A percentile compares a stretch with the other conserved stretches of the same genome.
phyloP scores from a whole-genome alignment of 2,329 filamentous ascomycete species.

The Helminthosporium solani region DNA sequence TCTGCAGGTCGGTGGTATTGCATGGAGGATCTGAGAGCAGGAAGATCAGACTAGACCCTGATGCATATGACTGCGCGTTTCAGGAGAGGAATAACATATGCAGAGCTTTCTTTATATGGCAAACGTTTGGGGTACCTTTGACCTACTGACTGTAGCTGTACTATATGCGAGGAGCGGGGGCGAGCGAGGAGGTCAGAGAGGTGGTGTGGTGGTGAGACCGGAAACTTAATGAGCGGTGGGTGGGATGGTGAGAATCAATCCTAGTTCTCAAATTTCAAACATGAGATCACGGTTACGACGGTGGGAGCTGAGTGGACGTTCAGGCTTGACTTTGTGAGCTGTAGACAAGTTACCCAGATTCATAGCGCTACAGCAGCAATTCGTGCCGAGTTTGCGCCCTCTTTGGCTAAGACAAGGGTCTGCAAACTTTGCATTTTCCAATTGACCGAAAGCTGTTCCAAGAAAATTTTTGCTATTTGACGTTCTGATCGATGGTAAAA shows the following conservation, averaged over 20 bases:
- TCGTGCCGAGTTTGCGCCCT: too few relatives aligned
- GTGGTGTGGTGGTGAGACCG: neutral
- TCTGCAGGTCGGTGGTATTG: neutral
- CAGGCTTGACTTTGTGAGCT: too few relatives aligned
- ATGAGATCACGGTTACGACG: too few relatives aligned
- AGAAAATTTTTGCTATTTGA: too few relatives aligned
- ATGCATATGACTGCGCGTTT: conserved; percentile 9
- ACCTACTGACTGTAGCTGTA: conserved; percentile 8
- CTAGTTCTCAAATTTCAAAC: neutral
- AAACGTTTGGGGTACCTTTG: neutral
- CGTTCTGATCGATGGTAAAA: too few relatives aligned
- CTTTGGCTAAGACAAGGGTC: too few relatives aligned
- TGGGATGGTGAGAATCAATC: neutral
- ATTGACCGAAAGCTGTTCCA: too few relatives aligned
- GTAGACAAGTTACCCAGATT: too few relatives aligned
- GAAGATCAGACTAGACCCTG: conserved; percentile 1
- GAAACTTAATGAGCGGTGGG: neutral
- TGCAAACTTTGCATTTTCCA: too few relatives aligned
- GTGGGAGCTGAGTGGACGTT: too few relatives aligned
- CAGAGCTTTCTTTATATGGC: neutral
- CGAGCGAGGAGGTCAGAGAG: too few relatives aligned
- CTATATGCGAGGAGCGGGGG: conserved; percentile 9
- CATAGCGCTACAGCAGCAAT: too few relatives aligned
- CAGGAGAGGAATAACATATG: neutral
- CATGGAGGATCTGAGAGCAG: neutral